Conservation (phyloP, 352 stramenopile genomes). For the Pythium utonaiense region DNA sequence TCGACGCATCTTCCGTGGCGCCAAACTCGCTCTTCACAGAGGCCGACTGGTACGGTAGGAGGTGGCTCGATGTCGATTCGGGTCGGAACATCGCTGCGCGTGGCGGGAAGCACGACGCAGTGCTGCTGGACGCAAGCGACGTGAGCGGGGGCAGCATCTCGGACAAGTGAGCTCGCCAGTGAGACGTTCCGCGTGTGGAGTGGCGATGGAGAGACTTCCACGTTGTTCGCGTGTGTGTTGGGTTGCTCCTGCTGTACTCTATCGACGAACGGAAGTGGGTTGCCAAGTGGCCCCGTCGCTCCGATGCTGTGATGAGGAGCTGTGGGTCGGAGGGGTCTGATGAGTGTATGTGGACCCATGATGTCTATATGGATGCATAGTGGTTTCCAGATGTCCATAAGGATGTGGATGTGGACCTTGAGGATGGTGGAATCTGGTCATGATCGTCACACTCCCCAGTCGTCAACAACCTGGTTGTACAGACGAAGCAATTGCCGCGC, state of each 20-base stretch:
- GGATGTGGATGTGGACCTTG: slow-evolving; percentile 1
- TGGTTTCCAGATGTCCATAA: no score
- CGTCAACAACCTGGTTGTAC: neutral
- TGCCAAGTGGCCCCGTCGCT: neutral
- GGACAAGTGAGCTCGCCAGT: slow-evolving; percentile 1
- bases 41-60: neutral
- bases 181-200: no score
- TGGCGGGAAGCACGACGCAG: slow-evolving; percentile 4
- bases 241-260: no score
- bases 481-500: neutral
- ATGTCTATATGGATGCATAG: neutral
- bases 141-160: neutral
- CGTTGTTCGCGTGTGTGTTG: no score
- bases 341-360: neutral
- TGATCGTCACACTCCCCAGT: slow-evolving; percentile 14
- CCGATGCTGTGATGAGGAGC: neutral
- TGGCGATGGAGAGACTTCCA: neutral
- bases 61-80: neutral
- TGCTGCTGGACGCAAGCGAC: neutral
- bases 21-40: neutral
- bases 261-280: no score
- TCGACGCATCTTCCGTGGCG: neutral
- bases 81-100: slow-evolving; percentile 10
- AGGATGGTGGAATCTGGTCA: neutral
- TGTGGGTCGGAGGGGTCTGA: neutral